Evolutionary conservation across 2,329 filamentous ascomycete species (phyloP), one percentile per base, ranked within the genome.

Genomic region (Torrubiellomyces zombiae): DNA sequence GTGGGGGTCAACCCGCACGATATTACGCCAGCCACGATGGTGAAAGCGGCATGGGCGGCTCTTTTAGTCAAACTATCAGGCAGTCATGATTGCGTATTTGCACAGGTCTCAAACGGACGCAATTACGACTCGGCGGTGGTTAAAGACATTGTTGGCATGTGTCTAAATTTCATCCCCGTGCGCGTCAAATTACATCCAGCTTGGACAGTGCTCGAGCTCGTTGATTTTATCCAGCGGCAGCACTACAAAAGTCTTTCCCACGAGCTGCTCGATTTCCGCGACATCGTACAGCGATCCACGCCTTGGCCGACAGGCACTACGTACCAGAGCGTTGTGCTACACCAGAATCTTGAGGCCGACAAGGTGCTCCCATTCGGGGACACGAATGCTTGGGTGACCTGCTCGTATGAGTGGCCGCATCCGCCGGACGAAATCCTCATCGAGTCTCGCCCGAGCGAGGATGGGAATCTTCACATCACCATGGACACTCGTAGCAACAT

Each of bases 291-390:
- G 14, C 36, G 32, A 9, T 42, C 38, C 21, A 40, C 35, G 3
- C 25, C 35, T 3, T 43, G 40, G 40, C 10, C 13, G 10, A 12
- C 3, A 6, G 4, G 39, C 33, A 4, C 32, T 54, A 61, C 32
- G 55, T 58, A 1, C 16, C 30, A 32, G 16, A 32, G 27, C 24
- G 25, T 29, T 9, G 50, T 66, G 2, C 59, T 65, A 7, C 61
- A 67, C 39, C 62, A 67, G 39, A 61, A 64, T 34, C 60, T 62
- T 21, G 60, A 62, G 20, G 64, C 68, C 35, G 64, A 69, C 10
- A 64, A 71, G 34, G 50, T 47, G 15, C 52, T 67, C 10, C 35
- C 30, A 6, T 50, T 57, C 31, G 40, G 43, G 10, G 36, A 33
- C 12, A 44, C 39, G 6, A 27, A 31, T 18, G 29, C 29, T 5